phyloP scores from a whole-genome alignment of 2,329 filamentous ascomycete species.

The Fusarium sterilihyphosum region DNA sequence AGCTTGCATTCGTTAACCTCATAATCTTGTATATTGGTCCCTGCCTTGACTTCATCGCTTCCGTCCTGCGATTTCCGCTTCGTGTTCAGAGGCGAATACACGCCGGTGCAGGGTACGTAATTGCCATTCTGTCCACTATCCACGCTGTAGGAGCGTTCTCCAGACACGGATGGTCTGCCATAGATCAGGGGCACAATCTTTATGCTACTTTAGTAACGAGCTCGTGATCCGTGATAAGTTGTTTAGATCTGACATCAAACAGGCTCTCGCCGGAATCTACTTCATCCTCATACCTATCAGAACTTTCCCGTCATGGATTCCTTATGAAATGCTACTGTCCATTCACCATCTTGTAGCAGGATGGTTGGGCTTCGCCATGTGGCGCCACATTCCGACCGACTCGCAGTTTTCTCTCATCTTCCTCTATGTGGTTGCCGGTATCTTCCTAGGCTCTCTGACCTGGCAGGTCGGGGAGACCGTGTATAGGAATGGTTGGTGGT shows the following conservation, averaged over 20 bases:
- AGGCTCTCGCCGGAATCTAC: not conserved
- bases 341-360: not conserved
- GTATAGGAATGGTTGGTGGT: not conserved
- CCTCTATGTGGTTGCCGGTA: not conserved
- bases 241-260: not conserved
- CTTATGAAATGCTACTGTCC: not conserved
- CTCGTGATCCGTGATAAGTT: not conserved
- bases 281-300: not conserved
- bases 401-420: not conserved
- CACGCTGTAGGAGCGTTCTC: constrained; percentile 1
- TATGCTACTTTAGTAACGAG: constrained; percentile 8
- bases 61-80: constrained; percentile 1
- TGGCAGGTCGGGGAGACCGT: not conserved
- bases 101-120: constrained; percentile 1
- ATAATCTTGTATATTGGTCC: constrained; percentile 10
- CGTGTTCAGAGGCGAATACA: constrained; percentile 3
- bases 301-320: not conserved
- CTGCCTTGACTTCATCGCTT: constrained; percentile 7
- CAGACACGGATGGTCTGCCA: not conserved
- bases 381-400: not conserved
- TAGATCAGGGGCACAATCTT: not conserved
- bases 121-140: constrained; percentile 1
- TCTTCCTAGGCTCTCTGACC: not conserved
- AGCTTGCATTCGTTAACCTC: constrained; percentile 7
- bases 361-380: not conserved